Evolutionary conservation across 2,329 filamentous ascomycete species (phyloP), one percentile per base, ranked within the genome.

Genomic region (Penicillium brasilianum): DNA sequence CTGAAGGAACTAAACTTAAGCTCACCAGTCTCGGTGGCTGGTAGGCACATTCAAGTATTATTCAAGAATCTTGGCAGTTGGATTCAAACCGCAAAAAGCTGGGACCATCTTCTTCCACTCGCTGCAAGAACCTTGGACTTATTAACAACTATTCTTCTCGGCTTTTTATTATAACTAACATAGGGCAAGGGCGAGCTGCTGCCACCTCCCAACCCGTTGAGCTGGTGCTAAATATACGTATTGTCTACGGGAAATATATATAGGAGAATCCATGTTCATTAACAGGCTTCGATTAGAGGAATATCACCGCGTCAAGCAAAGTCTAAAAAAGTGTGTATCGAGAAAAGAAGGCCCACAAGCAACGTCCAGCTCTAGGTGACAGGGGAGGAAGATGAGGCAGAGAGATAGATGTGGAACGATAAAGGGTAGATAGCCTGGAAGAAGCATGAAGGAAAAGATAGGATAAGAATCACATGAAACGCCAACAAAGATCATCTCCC

Each of bases 401-500:
- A 58, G 32, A 36, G 18, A 46, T 48, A 44, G 39, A 41, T 25
- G 43, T 56, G 53, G 43, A 46, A 46, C 46, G 53, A 39, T 50
- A 18, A 39, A 55, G 18, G 16, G 13, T 37, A n/a, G 14, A 53
- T 34, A 37, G 50, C 30, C 22, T 48, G 43, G 20, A 14, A 43
- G n/a, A 30, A 55, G 30, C 61, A 60, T 56, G 10, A 55, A 43
- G 52, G 61, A 63, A 59, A 58, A 61, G 52, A 54, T 50, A 50
- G 50, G 65, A 60, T 63, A 64, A 28, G 57, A 72, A 65, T 65
- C 69, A 68, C 58, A 69, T 68, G 67, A 67, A 69, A 73, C 70
- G 71, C 70, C 69, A 70, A 70, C 67, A 68, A 69, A 68, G 60
- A 72, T 70, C 58, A 46, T 69, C 69, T 72, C 66, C 69, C 69